Evolutionary conservation across 495 filamentous ascomycete genomes (phyloP), one percentile per base, ranked within the genome.

Genomic region (Penicillium ochrochloron): DNA sequence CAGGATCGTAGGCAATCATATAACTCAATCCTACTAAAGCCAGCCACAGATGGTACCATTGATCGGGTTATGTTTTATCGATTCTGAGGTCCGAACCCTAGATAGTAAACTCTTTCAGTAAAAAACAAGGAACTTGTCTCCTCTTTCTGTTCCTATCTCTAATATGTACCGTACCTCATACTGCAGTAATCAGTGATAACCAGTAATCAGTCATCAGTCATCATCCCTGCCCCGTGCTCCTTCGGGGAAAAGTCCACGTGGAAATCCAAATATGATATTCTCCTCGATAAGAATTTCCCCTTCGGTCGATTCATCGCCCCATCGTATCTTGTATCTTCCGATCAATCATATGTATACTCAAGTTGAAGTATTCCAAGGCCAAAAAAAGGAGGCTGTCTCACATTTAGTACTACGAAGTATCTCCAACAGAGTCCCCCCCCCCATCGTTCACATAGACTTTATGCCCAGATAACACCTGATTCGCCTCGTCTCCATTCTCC

Each of bases 271-370:
- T n/a, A n/a, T n/a, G n/a, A n/a, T n/a, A 27, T 27, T 27, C 21
- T 11, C n/a, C 12, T 56, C 53, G 53, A 56, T 56, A 56, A 56
- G 53, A 56, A 37, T 56, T 56, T 15, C 33, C 53, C n/a, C 19
- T 37, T 37, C 37, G 12, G 10, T 11, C 4, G 15, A 29, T 25
- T 7, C 19, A 50, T 23, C 15, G 5, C 25, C 25, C 23, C 11
- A 9, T 23, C 23, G n/a, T 29, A 17, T 29, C 25, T 17, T 17
- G n/a, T 29, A 17, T 29, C 25, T 17, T 17, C 37, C 25, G 25
- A 52, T n/a, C 12, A n/a, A 44, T 44, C 17, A 19, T 37, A n/a
- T n/a, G n/a, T n/a, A n/a, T n/a, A n/a, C n/a, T n/a, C n/a, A n/a
- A n/a, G n/a, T n/a, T n/a, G n/a, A n/a, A n/a, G n/a, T n/a, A 11